phyloP scores from a whole-genome alignment of 192 early-diverging fungal genomes.

The Powellomyces hirtus region DNA sequence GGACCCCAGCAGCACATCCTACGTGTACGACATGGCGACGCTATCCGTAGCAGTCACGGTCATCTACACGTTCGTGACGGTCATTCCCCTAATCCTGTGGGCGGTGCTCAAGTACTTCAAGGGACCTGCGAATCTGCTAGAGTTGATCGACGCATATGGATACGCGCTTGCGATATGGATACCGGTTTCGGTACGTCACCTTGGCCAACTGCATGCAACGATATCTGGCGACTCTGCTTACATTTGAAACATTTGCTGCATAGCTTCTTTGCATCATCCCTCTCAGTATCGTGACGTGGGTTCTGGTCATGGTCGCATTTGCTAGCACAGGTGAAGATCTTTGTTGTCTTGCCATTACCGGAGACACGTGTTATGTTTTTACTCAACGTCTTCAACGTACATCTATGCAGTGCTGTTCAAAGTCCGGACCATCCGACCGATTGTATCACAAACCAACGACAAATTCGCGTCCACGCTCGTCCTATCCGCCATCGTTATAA shows the following conservation, averaged over 20 bases:
- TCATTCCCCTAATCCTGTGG: slow-evolving; percentile 74
- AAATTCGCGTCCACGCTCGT: slow-evolving; percentile 30
- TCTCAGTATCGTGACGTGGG: slow-evolving; percentile 77
- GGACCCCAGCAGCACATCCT: background rate
- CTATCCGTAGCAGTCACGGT: slow-evolving; percentile 78
- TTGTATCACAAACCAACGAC: slow-evolving; percentile 18
- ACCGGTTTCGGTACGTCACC: slow-evolving; percentile 75
- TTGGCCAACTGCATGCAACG: too few species aligned
- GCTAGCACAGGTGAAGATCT: slow-evolving; percentile 70
- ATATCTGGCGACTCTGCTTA: too few species aligned
- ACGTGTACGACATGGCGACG: slow-evolving; percentile 74
- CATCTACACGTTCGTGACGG: slow-evolving; percentile 79
- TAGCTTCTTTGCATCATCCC: slow-evolving; percentile 82
- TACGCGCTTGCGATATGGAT: slow-evolving; percentile 94
- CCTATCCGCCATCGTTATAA: slow-evolving; percentile 24
- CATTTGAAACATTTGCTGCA: too few species aligned
- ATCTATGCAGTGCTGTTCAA: slow-evolving; percentile 32
- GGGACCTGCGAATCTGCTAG: slow-evolving; percentile 72
- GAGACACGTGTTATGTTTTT: background rate
- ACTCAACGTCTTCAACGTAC: too few species aligned
- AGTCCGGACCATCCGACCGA: slow-evolving; percentile 34
- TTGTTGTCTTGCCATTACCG: background rate
- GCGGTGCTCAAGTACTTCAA: slow-evolving; percentile 81
- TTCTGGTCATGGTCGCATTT: slow-evolving; percentile 73
- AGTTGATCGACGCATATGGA: slow-evolving; percentile 84